phyloP scores from a whole-genome alignment of 371 early-diverging fungal genomes.

The Haplosporangium sp. region DNA sequence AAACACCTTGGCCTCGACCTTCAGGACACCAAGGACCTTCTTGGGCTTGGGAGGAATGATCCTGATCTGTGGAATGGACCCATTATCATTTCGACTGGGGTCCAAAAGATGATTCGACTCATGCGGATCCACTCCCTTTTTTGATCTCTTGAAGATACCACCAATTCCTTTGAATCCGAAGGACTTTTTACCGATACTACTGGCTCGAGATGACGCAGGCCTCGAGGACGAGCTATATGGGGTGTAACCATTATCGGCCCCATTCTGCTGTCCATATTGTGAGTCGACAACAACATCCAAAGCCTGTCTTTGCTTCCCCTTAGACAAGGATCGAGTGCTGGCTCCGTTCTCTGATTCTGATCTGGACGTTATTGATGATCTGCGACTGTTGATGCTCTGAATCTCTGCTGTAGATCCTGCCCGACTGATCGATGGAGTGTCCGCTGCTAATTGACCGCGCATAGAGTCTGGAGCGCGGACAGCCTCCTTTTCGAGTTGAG shows the following conservation, averaged over 20 bases:
- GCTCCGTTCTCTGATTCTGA: constrained; percentile 42
- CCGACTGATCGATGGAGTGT: constrained; percentile 37
- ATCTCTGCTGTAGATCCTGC: constrained; percentile 43
- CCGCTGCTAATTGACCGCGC: constrained; percentile 43
- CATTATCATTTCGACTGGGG: constrained; percentile 22
- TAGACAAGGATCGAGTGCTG: constrained; percentile 24
- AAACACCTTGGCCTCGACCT: constrained; percentile 77
- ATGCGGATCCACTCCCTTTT: constrained; percentile 32
- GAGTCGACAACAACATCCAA: constrained; percentile 49
- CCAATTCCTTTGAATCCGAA: constrained; percentile 54
- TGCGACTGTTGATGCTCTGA: constrained; percentile 51
- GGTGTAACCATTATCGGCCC: constrained; percentile 5
- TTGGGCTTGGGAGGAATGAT: constrained; percentile 55
- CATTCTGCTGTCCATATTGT: constrained; percentile 20
- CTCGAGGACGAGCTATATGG: constrained; percentile 22
- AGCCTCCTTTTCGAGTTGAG: constrained; percentile 47
- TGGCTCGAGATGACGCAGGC: constrained; percentile 18
- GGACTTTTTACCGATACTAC: constrained; percentile 30
- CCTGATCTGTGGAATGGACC: constrained; percentile 38
- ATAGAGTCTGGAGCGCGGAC: constrained; percentile 36
- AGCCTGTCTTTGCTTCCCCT: constrained; percentile 43
- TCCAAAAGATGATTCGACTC: constrained; percentile 33
- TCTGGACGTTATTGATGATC: constrained; percentile 41
- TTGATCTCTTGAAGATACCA: constrained; percentile 38
- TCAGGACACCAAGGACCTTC: constrained; percentile 49